phyloP scores from a whole-genome alignment of 805 yeast species.

The Yamadazyma ubonensis region DNA sequence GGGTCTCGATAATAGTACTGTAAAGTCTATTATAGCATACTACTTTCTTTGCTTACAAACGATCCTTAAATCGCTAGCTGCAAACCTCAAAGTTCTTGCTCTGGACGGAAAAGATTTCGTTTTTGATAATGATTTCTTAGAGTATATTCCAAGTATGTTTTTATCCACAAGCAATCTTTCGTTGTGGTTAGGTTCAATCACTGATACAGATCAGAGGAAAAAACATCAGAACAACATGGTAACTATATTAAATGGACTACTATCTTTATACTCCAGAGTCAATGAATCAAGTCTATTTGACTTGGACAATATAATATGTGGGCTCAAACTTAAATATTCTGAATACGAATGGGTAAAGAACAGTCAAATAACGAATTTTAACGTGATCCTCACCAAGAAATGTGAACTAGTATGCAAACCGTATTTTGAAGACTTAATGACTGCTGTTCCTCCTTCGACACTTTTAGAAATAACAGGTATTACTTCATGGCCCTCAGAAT shows the following conservation, averaged over 20 bases:
- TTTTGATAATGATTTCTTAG: constrained; percentile 14
- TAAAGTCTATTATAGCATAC: constrained; percentile 23
- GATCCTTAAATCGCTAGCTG: constrained; percentile 13
- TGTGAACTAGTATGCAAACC: background rate
- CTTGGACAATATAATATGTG: background rate
- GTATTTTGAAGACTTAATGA: constrained; percentile 1
- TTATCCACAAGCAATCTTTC: constrained; percentile 19
- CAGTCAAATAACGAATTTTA: too few relatives aligned
- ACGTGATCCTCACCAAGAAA: background rate
- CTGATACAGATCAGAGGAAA: constrained; percentile 7
- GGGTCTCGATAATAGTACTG: constrained; percentile 1
- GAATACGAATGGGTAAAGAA: constrained; percentile 7
- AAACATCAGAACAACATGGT: constrained; percentile 23
- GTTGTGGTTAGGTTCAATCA: constrained; percentile 22
- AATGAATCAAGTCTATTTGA: background rate
- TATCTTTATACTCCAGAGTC: constrained; percentile 19
- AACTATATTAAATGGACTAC: constrained; percentile 26
- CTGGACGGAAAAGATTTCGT: background rate
- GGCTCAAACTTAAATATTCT: constrained; percentile 1
- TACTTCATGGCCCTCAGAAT: too few relatives aligned
- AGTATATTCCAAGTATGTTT: constrained; percentile 18
- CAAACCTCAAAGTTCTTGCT: background rate
- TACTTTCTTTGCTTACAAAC: constrained; percentile 31
- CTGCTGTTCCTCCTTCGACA: constrained; percentile 1
- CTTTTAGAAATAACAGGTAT: too few relatives aligned